Conservation (phyloP, 1,284 basidiomycete species). For the Inonotus obliquus region DNA sequence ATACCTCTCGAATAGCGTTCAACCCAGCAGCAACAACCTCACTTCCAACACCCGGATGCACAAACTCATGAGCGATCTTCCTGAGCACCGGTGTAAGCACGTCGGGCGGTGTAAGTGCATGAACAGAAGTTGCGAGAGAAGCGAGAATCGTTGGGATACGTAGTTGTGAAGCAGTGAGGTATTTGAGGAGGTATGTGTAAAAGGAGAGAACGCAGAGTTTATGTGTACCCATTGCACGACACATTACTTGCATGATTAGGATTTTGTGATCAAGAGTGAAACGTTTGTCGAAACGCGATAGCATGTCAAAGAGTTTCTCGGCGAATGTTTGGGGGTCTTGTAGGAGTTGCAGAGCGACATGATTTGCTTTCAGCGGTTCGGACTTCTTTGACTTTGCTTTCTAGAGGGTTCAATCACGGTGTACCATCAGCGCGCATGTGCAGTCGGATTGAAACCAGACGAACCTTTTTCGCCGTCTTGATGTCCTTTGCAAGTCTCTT, state of each 20-base stretch:
- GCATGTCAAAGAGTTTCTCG: constrained; percentile 89
- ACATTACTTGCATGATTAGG: constrained; percentile 94
- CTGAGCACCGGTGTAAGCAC: constrained; percentile 84
- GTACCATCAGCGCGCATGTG: not conserved
- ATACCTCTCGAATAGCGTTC: constrained; percentile 93
- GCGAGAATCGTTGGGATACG: constrained; percentile 94
- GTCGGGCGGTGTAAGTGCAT: constrained; percentile 94
- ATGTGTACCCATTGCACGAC: constrained; percentile 92
- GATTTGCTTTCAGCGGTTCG: constrained; percentile 59
- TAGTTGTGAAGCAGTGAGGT: constrained; percentile 90
- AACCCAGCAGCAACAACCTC: constrained; percentile 96
- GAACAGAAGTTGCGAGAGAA: constrained; percentile 91
- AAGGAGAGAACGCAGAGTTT: constrained; percentile 94
- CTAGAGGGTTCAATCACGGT: constrained; percentile 44
- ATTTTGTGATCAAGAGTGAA: constrained; percentile 97
- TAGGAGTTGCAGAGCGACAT: constrained; percentile 90
- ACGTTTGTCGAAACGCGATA: constrained; percentile 87
- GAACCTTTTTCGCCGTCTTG: constrained; percentile 65
- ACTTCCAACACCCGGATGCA: constrained; percentile 94
- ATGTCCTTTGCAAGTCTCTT: constrained; percentile 73
- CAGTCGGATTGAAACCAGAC: constrained; percentile 16
- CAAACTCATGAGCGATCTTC: constrained; percentile 94
- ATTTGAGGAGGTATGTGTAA: constrained; percentile 95
- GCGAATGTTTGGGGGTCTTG: constrained; percentile 96
- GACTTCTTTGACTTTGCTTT: constrained; percentile 40